Evolutionary conservation across 1,139 yeast genomes (phyloP).

Genomic region (Diutina rugosa): DNA sequence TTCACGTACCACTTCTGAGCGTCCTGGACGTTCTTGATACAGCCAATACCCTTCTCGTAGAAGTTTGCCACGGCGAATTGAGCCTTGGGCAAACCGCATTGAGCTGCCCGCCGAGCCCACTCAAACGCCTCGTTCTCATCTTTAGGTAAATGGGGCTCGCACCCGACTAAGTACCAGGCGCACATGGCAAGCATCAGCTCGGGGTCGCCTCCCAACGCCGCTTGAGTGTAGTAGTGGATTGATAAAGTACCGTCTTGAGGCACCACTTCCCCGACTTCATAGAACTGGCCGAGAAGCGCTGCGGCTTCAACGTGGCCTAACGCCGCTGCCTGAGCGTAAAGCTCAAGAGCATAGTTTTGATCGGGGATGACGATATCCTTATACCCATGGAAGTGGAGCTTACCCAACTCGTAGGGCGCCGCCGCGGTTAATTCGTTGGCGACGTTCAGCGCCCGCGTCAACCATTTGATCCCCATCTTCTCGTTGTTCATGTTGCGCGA

Average conservation of each 20-base stretch:
- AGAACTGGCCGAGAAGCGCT: conserved; percentile 65
- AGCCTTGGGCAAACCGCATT: conserved; percentile 62
- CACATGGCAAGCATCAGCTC: conserved; percentile 87
- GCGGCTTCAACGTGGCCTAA: conserved; percentile 78
- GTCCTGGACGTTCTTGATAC: conserved; percentile 40
- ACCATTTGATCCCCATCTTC: conserved; percentile 87
- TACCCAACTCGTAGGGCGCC: conserved; percentile 88
- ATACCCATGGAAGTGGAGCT: conserved; percentile 75
- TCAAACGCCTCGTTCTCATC: conserved; percentile 84
- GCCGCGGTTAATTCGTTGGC: conserved; percentile 81
- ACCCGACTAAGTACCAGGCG: conserved; percentile 93
- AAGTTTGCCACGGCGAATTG: conserved; percentile 82
- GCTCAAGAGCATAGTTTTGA: conserved; percentile 69
- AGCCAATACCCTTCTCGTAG: conserved; percentile 80
- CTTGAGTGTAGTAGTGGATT: conserved; percentile 85
- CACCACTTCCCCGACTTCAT: conserved; percentile 72
- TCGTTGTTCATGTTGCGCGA: conserved; percentile 55
- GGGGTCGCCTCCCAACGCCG: conserved; percentile 81
- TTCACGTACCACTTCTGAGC: conserved; percentile 65
- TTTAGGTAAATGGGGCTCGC: conserved; percentile 65
- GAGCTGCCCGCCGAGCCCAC: conserved; percentile 88
- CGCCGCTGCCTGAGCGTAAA: conserved; percentile 82
- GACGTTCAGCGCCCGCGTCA: conserved; percentile 70
- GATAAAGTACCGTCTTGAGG: conserved; percentile 77
- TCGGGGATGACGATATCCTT: conserved; percentile 81